A percentile compares a stretch with the other conserved stretches of the same genome.
phyloP scores from a whole-genome alignment of 306 rosid species.

The Leucaena leucocephala region DNA sequence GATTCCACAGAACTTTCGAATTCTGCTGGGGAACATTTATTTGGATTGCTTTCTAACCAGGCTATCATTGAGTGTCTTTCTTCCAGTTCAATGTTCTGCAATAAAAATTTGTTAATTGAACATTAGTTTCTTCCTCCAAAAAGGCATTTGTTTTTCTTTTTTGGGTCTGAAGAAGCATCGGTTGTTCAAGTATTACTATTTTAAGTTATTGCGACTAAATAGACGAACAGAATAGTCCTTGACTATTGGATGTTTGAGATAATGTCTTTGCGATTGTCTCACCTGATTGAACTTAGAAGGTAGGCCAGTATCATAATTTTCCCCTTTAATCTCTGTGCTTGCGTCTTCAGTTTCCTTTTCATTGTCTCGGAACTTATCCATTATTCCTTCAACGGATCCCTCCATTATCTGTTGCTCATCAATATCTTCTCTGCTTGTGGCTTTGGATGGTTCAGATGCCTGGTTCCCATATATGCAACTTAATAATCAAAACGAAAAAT shows the following conservation, averaged over 20 bases:
- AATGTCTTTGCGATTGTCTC: background rate
- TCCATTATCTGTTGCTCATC: slow-evolving; percentile 16
- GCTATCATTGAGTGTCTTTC: slow-evolving; percentile 14
- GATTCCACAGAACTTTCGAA: slow-evolving; percentile 22
- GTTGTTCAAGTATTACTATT: background rate
- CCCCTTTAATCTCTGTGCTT: slow-evolving; percentile 13
- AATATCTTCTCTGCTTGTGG: slow-evolving; percentile 15
- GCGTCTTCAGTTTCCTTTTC: slow-evolving; percentile 33
- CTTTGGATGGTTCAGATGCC: slow-evolving; percentile 30
- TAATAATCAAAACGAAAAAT: slow-evolving; percentile 9
- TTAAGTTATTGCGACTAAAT: background rate
- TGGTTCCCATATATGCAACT: slow-evolving; percentile 32
- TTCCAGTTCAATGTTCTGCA: slow-evolving; percentile 39
- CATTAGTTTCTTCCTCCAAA: slow-evolving; percentile 2
- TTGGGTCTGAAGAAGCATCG: background rate
- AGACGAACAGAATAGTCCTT: background rate
- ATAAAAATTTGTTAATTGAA: slow-evolving; percentile 3
- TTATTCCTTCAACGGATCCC: slow-evolving; percentile 28
- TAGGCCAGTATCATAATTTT: slow-evolving; percentile 18
- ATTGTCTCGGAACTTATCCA: slow-evolving; percentile 2
- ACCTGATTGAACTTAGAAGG: slow-evolving; percentile 29
- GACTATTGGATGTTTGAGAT: background rate
- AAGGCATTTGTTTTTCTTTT: background rate
- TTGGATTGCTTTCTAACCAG: slow-evolving; percentile 28
- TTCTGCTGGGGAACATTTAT: slow-evolving; percentile 9